Evolutionary conservation across 2,329 filamentous ascomycete species (phyloP), one percentile per base, ranked within the genome.

Genomic region (Phoma sp.): DNA sequence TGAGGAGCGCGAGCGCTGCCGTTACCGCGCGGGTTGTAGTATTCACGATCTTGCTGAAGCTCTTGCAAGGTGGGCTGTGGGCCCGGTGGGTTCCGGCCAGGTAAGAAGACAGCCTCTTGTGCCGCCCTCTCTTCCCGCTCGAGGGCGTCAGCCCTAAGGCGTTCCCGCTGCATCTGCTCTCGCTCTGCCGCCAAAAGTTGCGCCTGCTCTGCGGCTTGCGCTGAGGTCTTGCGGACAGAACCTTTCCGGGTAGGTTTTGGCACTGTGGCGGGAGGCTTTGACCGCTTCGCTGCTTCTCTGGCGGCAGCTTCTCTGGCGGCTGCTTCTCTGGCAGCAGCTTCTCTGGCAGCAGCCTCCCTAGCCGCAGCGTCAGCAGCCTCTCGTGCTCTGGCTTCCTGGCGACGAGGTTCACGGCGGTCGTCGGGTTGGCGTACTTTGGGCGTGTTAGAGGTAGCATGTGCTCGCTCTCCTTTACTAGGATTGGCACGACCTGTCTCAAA

Each of bases 401-500:
- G 58, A 27, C 47, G 40, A 2, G 51, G 47, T 18, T 68, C 65
- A 8, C 63, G 45, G 1, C 63, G 45, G 1, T 47, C 57, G 14
- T 60, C 57, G 7, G 63, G 59, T 3, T 64, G 55, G 2, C 58
- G 35, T 42, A 57, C 64, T 49, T 71, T 63, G 11, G 49, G 61
- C 42, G 65, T 62, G 4, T 60, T 68, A 24, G 52, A 42, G n/a
- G 32, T 52, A 4, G 52, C 61, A 40, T 72, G 64, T 1, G 50
- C 57, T 18, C 68, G 57, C 27, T 68, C 60, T 5, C 63, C 47
- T 5, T 54, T 62, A 30, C 67, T 58, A 2, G 44, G 50, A n/a
- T 69, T 57, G 14, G 61, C 52, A 9, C 70, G 67, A 29, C 53
- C 64, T 14, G 62, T 47, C 33, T 70, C 65, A 23, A 73, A 70